Conservation (phyloP, 139 green algal species). For the Micractinium conductrix region DNA sequence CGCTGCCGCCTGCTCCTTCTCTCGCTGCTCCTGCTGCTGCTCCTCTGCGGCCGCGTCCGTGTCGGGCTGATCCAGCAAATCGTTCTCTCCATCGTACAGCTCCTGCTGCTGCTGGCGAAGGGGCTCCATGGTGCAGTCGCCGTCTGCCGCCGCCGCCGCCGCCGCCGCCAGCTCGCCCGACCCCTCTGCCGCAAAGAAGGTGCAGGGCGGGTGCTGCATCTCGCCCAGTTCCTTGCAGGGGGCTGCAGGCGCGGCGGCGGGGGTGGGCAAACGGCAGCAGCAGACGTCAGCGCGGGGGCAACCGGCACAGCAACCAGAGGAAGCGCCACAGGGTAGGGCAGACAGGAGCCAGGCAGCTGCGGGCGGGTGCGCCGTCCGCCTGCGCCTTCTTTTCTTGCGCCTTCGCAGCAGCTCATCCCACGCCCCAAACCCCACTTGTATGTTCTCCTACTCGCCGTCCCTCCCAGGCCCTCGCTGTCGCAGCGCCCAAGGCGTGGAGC, state of each 20-base stretch:
- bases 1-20: neutral
- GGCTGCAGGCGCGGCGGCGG: constrained; percentile 26
- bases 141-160: neutral
- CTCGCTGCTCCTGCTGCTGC: neutral
- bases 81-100: neutral
- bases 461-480: too few relatives aligned
- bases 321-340: too few relatives aligned
- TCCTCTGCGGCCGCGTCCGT: neutral
- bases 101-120: neutral
- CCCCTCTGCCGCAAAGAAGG: constrained; percentile 9
- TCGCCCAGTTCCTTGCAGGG: constrained; percentile 53
- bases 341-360: neutral
- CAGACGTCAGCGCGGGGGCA: neutral
- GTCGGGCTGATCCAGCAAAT: constrained; percentile 5
- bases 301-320: neutral
- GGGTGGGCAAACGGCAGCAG: too few relatives aligned
- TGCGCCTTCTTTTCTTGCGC: too few relatives aligned
- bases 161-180: neutral
- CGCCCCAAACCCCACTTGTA: too few relatives aligned
- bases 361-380: too few relatives aligned
- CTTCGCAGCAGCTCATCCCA: too few relatives aligned
- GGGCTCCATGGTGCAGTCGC: constrained; percentile 2
- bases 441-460: too few relatives aligned
- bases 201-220: constrained; percentile 40
- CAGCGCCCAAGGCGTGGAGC: too few relatives aligned